These are phyloP conservation scores for Limnanthes douglasii DNA, from an alignment of 345 rosid species.

Conservation along the genomic window DNA sequence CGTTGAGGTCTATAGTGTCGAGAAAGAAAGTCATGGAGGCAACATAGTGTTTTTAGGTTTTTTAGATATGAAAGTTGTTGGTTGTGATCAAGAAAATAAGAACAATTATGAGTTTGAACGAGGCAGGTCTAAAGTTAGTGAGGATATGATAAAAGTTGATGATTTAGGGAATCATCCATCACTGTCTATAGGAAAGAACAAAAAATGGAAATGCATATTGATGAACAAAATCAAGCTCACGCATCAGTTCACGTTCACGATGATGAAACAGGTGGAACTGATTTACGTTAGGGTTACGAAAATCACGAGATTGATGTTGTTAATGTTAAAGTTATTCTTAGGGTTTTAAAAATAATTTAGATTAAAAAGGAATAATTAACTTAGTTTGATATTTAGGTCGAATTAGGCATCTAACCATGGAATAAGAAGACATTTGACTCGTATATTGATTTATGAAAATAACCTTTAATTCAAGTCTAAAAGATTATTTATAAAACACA, in stretches of 20 bases:
- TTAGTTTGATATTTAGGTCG: too few relatives aligned
- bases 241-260: background rate
- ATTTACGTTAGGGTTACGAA: too few relatives aligned
- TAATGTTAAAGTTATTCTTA: too few relatives aligned
- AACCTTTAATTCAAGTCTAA: too few relatives aligned
- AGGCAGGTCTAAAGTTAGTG: too few relatives aligned
- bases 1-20: constrained; percentile 11
- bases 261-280: background rate
- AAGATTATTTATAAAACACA: too few relatives aligned
- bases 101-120: background rate
- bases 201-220: constrained; percentile 3
- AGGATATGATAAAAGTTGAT: constrained; percentile 4
- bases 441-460: too few relatives aligned
- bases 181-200: constrained; percentile 2
- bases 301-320: background rate
- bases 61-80: constrained; percentile 9
- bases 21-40: constrained; percentile 17
- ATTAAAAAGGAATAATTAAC: too few relatives aligned
- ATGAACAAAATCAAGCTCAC: constrained; percentile 4
- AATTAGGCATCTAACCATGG: too few relatives aligned
- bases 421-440: too few relatives aligned
- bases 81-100: background rate
- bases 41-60: constrained; percentile 15
- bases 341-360: too few relatives aligned
- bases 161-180: constrained; percentile 1